A percentile compares a stretch with the other conserved stretches of the same genome.
These are phyloP conservation scores for Cymbidium sinense DNA, from an alignment of 106 monocot genomes.

Conservation along the genomic window DNA sequence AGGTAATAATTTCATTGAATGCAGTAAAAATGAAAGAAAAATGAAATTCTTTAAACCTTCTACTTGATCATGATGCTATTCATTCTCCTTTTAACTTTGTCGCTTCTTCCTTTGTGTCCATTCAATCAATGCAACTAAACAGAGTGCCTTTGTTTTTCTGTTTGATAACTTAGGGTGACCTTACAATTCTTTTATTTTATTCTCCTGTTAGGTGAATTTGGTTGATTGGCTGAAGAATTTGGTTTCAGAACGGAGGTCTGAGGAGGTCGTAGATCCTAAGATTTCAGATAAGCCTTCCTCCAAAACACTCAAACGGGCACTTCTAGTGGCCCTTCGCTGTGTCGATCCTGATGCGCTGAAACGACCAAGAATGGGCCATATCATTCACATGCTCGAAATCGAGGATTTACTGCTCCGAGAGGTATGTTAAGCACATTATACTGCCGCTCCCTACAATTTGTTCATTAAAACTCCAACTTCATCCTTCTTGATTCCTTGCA, in stretches of 20 bases:
- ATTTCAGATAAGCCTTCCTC: conserved; percentile 58
- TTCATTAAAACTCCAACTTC: neutral
- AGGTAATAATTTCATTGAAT: conserved; percentile 18
- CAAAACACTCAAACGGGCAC: conserved; percentile 66
- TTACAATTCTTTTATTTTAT: neutral
- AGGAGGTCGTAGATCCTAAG: conserved; percentile 70
- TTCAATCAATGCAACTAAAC: too few species aligned
- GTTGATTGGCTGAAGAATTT: conserved; percentile 80
- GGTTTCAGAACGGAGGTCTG: conserved; percentile 64
- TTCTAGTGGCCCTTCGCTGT: conserved; percentile 81
- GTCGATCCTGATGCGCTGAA: conserved; percentile 77
- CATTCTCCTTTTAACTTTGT: too few species aligned
- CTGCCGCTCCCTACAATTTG: conserved; percentile 11
- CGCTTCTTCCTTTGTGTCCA: too few species aligned
- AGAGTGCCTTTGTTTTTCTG: too few species aligned
- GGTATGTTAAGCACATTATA: conserved; percentile 28
- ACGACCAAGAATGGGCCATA: conserved; percentile 80
- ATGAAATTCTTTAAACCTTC: neutral
- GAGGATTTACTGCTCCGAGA: conserved; percentile 51
- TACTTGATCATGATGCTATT: neutral
- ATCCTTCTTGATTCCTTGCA: neutral
- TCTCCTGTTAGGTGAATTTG: conserved; percentile 44
- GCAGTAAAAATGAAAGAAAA: neutral
- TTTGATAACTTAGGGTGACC: neutral
- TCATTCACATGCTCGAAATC: conserved; percentile 82